phyloP scores from a whole-genome alignment of 2,329 filamentous ascomycete species.

The Colletotrichum trifolii region DNA sequence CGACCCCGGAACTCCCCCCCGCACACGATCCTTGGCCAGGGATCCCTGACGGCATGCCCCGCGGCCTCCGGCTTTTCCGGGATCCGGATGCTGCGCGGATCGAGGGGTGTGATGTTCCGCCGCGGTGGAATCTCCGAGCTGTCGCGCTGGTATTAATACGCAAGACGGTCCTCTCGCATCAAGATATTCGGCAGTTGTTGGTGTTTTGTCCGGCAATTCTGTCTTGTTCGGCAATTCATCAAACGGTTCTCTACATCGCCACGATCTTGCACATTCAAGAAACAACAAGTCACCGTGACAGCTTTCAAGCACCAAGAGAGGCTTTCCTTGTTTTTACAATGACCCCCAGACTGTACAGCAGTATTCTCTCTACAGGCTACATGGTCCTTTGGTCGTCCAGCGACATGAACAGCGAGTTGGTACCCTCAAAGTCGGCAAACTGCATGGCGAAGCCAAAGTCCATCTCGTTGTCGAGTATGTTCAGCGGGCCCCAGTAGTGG shows the following conservation, averaged over 20 bases:
- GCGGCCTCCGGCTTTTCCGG: constrained; percentile 27
- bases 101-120: not conserved
- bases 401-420: constrained; percentile 25
- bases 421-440: constrained; percentile 37
- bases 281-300: accelerated
- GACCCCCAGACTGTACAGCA: not conserved
- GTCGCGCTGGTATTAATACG: constrained; percentile 13
- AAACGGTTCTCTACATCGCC: too few species aligned
- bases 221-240: not conserved
- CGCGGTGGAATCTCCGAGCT: constrained; percentile 10
- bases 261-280: too few species aligned
- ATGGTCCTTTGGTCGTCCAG: constrained; percentile 23
- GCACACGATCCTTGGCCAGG: not conserved
- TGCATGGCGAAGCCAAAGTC: constrained; percentile 39
- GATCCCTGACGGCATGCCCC: constrained; percentile 1
- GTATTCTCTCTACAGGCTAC: not conserved
- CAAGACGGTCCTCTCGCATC: not conserved
- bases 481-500: constrained; percentile 43
- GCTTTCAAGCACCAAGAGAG: too few species aligned
- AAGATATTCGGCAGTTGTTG: not conserved
- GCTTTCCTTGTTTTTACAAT: not conserved
- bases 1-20: constrained; percentile 30
- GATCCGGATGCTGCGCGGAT: not conserved
- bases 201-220: not conserved
- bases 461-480: constrained; percentile 41